These are phyloP conservation scores for Coelastrella sp. DNA, from an alignment of 139 green algal genomes.

Conservation along the genomic window DNA sequence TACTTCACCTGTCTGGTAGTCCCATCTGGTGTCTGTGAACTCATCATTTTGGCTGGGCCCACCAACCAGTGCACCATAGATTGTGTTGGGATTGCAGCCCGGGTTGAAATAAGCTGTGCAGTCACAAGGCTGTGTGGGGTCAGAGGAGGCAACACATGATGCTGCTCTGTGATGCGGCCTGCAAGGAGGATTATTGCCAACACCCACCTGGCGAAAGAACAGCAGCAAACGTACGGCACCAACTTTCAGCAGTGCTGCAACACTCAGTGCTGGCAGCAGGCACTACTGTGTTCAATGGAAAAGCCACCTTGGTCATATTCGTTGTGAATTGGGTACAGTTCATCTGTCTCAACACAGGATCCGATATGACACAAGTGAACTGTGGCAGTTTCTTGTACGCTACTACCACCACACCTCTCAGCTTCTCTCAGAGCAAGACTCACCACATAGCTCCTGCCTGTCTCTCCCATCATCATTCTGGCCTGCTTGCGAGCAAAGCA, in stretches of 20 bases:
- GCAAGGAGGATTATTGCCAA: conserved; percentile 60
- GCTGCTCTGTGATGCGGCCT: conserved; percentile 70
- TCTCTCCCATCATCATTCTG: conserved; percentile 74
- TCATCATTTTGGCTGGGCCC: conserved; percentile 58
- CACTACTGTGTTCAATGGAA: not conserved
- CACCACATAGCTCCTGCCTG: conserved; percentile 47
- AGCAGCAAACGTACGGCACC: not conserved
- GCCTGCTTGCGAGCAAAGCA: conserved; percentile 76
- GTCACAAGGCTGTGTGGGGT: conserved; percentile 16
- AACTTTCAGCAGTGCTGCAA: not conserved
- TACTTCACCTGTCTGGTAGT: conserved; percentile 55
- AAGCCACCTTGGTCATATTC: not conserved
- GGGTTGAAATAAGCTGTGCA: conserved; percentile 34
- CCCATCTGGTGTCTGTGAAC: conserved; percentile 38
- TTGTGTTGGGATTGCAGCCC: conserved; percentile 64
- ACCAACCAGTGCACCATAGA: conserved; percentile 77
- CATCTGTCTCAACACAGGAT: too few relatives aligned
- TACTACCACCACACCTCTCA: too few relatives aligned
- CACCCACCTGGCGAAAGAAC: conserved; percentile 46
- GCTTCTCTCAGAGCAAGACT: not conserved
- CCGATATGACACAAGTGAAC: too few relatives aligned
- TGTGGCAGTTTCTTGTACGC: too few relatives aligned
- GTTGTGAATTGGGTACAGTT: too few relatives aligned
- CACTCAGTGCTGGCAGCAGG: not conserved
- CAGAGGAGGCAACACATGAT: conserved; percentile 54